Base-by-base conservation (phyloP, 2,329 filamentous ascomycete genomes). In the Metarhizium album region DNA sequence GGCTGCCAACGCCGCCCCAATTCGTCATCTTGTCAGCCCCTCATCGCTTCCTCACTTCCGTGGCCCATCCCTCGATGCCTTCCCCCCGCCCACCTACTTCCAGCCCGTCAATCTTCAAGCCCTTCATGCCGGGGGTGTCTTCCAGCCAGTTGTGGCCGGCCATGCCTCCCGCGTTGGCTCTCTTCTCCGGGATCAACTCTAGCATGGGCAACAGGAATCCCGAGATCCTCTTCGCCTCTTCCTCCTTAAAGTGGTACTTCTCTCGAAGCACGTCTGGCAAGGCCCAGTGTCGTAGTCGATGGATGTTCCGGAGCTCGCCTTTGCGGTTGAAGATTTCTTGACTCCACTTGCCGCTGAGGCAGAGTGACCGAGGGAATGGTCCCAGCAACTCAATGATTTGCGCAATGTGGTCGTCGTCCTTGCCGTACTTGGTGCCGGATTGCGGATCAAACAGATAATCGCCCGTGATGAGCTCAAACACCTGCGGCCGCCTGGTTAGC, bases 281-380 rank as follows among this genome's bases (percentile, higher is more conserved):
- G 0, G 90, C 90, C 93, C 93, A 98, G 70, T 97, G 91, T 48
- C 93, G 86, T 56, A 98, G 78, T 43, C 93, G 82, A 68, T 97
- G 93, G 61, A 98, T 98, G 71, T 98, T 97, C 52, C 93, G 87
- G 37, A 98, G 79, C 67, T 98, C 93, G 59, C 93, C 93, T 69
- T 95, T 95, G 58, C 93, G 83, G 67, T 96, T 97, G 75, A 98
- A 98, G 56, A 98, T 98, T 67, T 97, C 93, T 68, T 96, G 91
- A 14, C 86, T 90, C 93, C 93, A 97, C 70, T 96, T 96, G 48
- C 93, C 93, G 1, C 87, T 86, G 50, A 95, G 79, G 68, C 89
- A 96, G 47, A 97, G 78, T 4, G 87, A 87, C 67, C 95, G 94
- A 49, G 93, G 91, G 65, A 97, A 97, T 1, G 86, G 84, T 8